phyloP scores from a whole-genome alignment of 495 filamentous ascomycete species.

The Staphylotrichum tortipilum region DNA sequence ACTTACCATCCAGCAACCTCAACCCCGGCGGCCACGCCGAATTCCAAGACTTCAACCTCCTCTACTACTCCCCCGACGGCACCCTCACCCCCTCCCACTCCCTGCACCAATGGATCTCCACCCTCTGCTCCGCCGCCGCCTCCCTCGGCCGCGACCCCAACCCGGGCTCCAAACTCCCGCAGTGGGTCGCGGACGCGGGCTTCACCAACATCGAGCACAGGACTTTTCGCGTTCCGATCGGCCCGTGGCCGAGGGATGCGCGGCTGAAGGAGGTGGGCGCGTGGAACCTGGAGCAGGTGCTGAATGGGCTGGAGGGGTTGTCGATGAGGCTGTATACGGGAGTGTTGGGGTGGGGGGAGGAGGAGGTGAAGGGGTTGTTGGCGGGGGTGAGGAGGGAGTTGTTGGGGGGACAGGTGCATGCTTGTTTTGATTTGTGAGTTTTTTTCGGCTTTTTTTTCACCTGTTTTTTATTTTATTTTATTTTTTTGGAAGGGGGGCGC shows the following conservation, averaged over 20 bases:
- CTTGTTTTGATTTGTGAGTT: constrained; percentile 15
- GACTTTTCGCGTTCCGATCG: constrained; percentile 47
- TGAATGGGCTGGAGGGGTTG: constrained; percentile 38
- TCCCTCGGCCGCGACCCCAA: constrained; percentile 32
- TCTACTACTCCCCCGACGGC: constrained; percentile 45
- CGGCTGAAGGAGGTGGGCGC: constrained; percentile 38
- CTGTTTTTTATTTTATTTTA: no score
- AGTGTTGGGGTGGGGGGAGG: constrained; percentile 43
- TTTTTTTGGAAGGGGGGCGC: no score
- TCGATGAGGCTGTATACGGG: constrained; percentile 39
- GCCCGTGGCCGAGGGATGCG: constrained; percentile 51
- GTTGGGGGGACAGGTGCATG: constrained; percentile 41
- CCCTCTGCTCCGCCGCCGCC: constrained; percentile 30
- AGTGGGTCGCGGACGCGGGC: constrained; percentile 42
- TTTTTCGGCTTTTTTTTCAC: not conserved
- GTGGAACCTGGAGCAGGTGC: constrained; percentile 30
- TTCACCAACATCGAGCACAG: constrained; percentile 46
- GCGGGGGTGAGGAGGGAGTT: constrained; percentile 46
- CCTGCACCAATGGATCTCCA: constrained; percentile 24
- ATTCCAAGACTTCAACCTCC: constrained; percentile 43
- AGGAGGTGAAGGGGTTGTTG: constrained; percentile 46
- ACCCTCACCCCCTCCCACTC: constrained; percentile 34
- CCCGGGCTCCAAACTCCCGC: constrained; percentile 27
- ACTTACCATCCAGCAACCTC: constrained; percentile 37
- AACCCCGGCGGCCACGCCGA: constrained; percentile 55